Conservation (phyloP, 2,329 filamentous ascomycete species). For the Ophiosphaerella herpotricha region DNA sequence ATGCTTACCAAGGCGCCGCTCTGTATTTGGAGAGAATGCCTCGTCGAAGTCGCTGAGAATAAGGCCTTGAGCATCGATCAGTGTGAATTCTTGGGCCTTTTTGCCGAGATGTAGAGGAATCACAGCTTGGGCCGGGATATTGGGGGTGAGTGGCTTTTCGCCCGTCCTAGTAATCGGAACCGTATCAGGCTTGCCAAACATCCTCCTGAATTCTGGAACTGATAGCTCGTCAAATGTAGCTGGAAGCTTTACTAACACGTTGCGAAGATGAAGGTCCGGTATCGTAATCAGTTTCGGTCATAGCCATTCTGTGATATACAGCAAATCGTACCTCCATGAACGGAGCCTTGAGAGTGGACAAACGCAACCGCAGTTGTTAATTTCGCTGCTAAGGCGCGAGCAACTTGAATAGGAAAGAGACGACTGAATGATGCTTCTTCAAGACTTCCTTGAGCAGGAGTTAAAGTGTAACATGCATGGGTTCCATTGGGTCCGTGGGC, state of each 20-base stretch:
- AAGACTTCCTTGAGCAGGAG: slow-evolving; percentile 12
- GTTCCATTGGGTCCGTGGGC: slow-evolving; percentile 12
- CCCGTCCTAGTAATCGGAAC: slow-evolving; percentile 9
- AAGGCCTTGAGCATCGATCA: slow-evolving; percentile 8
- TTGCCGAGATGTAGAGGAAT: slow-evolving; percentile 14
- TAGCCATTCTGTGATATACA: neutral
- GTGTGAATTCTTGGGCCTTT: slow-evolving; percentile 10
- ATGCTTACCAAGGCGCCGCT: slow-evolving; percentile 12
- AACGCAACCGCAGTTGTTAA: slow-evolving; percentile 8
- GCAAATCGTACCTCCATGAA: slow-evolving; percentile 11
- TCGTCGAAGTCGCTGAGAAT: slow-evolving; percentile 17
- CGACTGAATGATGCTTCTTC: slow-evolving; percentile 14
- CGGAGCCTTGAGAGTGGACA: slow-evolving; percentile 11
- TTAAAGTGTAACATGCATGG: slow-evolving; percentile 10
- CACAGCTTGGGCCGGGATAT: slow-evolving; percentile 9
- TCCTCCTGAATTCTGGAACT: slow-evolving; percentile 8
- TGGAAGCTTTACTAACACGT: slow-evolving; percentile 10
- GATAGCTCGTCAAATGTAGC: slow-evolving; percentile 12
- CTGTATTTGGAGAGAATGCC: slow-evolving; percentile 11
- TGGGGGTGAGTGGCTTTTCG: slow-evolving; percentile 7
- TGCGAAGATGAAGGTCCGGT: slow-evolving; percentile 10
- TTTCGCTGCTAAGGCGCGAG: slow-evolving; percentile 11
- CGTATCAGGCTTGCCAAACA: slow-evolving; percentile 11
- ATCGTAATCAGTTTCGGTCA: slow-evolving; percentile 1
- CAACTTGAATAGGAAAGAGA: slow-evolving; percentile 13